A percentile compares a stretch with the other conserved stretches of the same genome.
These are phyloP conservation scores for Melanopsichium pennsylvanicum DNA, from an alignment of 1,284 basidiomycete species.

Conservation along the genomic window DNA sequence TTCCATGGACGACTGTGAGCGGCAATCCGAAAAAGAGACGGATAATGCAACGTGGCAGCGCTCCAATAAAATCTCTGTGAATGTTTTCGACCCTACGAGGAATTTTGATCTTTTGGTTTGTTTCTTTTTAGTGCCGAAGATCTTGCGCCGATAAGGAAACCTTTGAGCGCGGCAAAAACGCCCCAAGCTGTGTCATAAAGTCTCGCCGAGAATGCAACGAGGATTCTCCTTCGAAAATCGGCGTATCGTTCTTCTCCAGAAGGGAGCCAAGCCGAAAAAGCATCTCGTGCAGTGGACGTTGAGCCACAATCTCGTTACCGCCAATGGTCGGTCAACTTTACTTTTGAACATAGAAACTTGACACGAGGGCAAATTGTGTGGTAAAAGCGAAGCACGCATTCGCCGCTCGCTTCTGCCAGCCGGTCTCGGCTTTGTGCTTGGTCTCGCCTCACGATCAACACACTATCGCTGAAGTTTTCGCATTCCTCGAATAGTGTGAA, in stretches of 20 bases:
- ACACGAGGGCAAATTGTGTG: too few relatives aligned
- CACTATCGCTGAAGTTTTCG: too few relatives aligned
- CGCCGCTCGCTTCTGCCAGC: too few relatives aligned
- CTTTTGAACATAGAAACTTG: too few relatives aligned
- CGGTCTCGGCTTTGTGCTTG: too few relatives aligned
- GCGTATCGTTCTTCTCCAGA: not conserved
- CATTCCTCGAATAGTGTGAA: too few relatives aligned
- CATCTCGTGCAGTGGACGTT: too few relatives aligned
- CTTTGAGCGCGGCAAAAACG: not conserved
- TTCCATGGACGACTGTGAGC: too few relatives aligned
- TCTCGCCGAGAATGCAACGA: slow-evolving; percentile 17
- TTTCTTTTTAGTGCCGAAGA: slow-evolving; percentile 3
- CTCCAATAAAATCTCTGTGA: not conserved
- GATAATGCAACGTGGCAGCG: not conserved
- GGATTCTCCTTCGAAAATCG: slow-evolving; percentile 20
- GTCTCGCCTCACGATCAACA: too few relatives aligned
- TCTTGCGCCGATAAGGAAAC: slow-evolving; percentile 3
- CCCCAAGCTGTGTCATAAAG: not conserved
- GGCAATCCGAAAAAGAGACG: not conserved
- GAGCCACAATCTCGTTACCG: too few relatives aligned
- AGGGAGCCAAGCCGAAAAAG: too few relatives aligned
- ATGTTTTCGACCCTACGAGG: slow-evolving; percentile 1
- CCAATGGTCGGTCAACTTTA: slow-evolving; percentile 1
- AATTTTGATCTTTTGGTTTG: not conserved
- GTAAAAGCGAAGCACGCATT: too few relatives aligned